Base-by-base conservation (phyloP, 345 rosid species). In the Reutealis trisperma region DNA sequence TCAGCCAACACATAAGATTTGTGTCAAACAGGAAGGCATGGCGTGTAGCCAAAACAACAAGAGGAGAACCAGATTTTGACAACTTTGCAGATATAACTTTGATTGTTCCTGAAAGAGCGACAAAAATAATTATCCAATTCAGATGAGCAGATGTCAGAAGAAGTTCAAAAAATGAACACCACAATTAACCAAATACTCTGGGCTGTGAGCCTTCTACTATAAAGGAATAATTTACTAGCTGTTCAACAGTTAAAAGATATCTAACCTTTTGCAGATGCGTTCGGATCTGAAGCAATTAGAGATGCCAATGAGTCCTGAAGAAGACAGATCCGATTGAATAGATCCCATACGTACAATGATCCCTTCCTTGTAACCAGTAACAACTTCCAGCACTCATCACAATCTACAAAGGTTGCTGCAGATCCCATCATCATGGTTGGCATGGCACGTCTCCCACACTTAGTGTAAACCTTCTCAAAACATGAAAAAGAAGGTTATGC, bases 341-440 rank as follows among this genome's bases (percentile, higher is more conserved):
- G 87, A 86, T 96, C 97, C 99, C 98, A 96, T 60, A 96, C 83
- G 66, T 89, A 86, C 54, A 96, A 77, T 34, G 96, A 85, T 75
- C 99, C 99, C 80, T 88, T 94, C 87, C 87, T 90, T 34, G 99
- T 92, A 79, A 92, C 91, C 72, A 96, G 83, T 76, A 96, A 79
- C 85, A 96, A 80, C 78, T 94, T 94, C 99, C 98, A 94, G 86
- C 87, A 85, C 76, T 96, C 94, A 27, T 96, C 97, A 72, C 98
- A 96, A 81, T 94, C 99, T 41, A 94, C 79, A 77, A 96, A 96
- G 44, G 92, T 91, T 77, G 97, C 94, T 54, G 98, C 92, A 67
- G 98, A 94, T 81, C 97, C 99, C 89, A 86, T 83, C 95, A 94
- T 92, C 97, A 96, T 90, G 42, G 95, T 81, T 16, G 99, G 99